These are phyloP conservation scores for Fraxinus angustifolia DNA, from an alignment of 305 asterid genomes.

Conservation along the genomic window DNA sequence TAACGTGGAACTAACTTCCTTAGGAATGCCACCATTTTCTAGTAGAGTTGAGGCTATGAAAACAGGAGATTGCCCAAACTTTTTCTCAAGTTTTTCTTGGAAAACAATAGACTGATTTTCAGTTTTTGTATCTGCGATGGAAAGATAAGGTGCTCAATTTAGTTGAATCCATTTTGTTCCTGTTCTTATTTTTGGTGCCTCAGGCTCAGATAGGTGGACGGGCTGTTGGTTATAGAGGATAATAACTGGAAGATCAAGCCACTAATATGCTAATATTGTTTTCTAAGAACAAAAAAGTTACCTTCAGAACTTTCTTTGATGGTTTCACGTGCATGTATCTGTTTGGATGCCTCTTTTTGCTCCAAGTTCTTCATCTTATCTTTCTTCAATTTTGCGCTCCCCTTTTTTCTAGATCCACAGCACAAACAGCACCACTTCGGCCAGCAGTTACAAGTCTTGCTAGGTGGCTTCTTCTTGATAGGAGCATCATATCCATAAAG, in stretches of 20 bases:
- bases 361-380: neutral
- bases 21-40: neutral
- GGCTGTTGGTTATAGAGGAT: neutral
- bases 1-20: neutral
- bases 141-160: neutral
- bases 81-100: slow-evolving; percentile 5
- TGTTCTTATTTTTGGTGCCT: neutral
- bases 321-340: neutral
- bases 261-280: neutral
- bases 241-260: neutral
- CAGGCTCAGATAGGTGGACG: neutral
- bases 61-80: neutral
- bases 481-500: neutral
- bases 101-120: neutral
- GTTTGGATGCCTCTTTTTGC: neutral
- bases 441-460: neutral
- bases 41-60: neutral
- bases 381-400: neutral
- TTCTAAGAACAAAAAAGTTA: neutral
- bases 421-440: neutral
- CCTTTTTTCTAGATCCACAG: neutral
- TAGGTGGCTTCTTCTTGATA: neutral
- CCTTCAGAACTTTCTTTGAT: neutral
- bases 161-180: neutral
- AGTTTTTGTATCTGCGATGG: neutral